These are phyloP conservation scores for Mycena alexandri DNA, from an alignment of 768 basidiomycete species.

Conservation along the genomic window DNA sequence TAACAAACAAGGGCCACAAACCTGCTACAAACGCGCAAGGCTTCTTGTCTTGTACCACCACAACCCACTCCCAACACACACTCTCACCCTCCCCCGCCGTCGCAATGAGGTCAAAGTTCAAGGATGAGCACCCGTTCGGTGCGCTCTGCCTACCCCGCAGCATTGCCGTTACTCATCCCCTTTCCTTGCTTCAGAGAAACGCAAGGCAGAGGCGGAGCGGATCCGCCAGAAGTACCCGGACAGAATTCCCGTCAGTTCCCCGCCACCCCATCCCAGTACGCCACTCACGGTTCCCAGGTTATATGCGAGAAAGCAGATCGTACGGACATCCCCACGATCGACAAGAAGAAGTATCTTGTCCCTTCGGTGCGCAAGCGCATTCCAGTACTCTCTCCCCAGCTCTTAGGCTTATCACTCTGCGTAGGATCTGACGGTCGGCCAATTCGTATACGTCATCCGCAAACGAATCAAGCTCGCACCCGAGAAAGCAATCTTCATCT, in stretches of 20 bases:
- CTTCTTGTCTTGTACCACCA: conserved; percentile 40
- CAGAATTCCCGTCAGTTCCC: conserved; percentile 89
- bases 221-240: conserved; percentile 99
- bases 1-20: conserved; percentile 3
- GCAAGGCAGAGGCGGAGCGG: conserved; percentile 98
- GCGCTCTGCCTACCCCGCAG: conserved; percentile 48
- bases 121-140: conserved; percentile 99
- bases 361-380: conserved; percentile 77
- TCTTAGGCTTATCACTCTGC: conserved; percentile 9
- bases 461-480: conserved; percentile 99
- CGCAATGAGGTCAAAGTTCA: conserved; percentile 93
- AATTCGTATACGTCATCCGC: conserved; percentile 99
- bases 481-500: conserved; percentile 99
- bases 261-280: conserved; percentile 19
- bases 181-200: conserved; percentile 79
- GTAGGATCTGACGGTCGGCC: conserved; percentile 96
- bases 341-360: conserved; percentile 99
- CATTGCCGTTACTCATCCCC: conserved; percentile 48
- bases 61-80: conserved; percentile 42
- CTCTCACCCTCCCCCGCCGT: conserved; percentile 29
- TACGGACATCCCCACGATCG: conserved; percentile 98
- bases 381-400: conserved; percentile 19
- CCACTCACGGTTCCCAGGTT: conserved; percentile 67
- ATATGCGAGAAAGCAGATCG: conserved; percentile 99
- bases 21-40: conserved; percentile 2